phyloP scores from a whole-genome alignment of 2,329 filamentous ascomycete species.

The Aureobasidium namibiae region DNA sequence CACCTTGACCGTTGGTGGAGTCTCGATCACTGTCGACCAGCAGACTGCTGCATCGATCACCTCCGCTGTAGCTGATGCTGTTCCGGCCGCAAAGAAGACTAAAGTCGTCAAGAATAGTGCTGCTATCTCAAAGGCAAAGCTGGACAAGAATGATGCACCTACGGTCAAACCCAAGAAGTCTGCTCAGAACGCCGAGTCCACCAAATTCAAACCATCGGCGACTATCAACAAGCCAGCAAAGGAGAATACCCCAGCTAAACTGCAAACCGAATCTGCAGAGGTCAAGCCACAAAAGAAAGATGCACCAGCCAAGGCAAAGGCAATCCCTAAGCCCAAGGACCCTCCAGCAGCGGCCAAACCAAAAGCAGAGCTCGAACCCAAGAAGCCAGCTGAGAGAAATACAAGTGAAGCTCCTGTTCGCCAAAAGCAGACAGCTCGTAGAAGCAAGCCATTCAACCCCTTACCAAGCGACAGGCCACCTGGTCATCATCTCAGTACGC shows the following conservation, averaged over 20 bases:
- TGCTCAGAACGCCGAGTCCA: neutral
- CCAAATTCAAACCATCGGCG: neutral
- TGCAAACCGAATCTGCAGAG: neutral
- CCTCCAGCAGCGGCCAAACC: slow-evolving; percentile 6
- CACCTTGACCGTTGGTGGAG: slow-evolving; percentile 19
- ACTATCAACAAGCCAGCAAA: neutral
- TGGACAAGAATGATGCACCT: neutral
- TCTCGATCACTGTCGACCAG: slow-evolving; percentile 22
- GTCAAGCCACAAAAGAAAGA: neutral
- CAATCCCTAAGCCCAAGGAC: slow-evolving; percentile 5
- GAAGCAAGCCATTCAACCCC: slow-evolving; percentile 7
- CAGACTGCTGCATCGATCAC: slow-evolving; percentile 7
- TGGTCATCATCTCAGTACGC: neutral
- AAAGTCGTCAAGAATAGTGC: neutral
- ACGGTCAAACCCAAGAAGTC: slow-evolving; percentile 9
- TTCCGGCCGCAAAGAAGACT: neutral
- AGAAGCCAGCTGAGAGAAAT: neutral
- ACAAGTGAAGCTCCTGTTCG: neutral
- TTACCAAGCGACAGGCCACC: neutral
- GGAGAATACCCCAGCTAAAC: neutral
- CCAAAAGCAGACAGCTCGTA: neutral
- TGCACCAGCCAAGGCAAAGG: neutral
- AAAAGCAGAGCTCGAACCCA: neutral
- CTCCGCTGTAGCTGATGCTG: neutral
- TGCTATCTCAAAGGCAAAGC: neutral